A percentile compares a stretch with the other conserved stretches of the same genome.
phyloP scores from a whole-genome alignment of 2,329 filamentous ascomycete species.

The Neobulgaria alba region DNA sequence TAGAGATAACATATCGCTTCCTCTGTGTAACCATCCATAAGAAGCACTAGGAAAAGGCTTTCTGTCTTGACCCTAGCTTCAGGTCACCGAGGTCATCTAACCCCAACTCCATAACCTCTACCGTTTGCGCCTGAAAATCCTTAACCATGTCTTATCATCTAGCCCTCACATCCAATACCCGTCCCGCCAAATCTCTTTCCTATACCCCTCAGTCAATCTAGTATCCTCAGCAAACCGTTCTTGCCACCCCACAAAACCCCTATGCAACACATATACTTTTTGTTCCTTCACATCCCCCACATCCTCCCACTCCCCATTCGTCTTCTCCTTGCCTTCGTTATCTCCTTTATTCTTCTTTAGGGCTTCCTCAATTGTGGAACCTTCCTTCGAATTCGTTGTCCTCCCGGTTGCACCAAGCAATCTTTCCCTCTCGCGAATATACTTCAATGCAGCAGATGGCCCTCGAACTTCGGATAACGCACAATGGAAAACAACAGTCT shows the following conservation, averaged over 20 bases:
- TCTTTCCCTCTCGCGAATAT: constrained; percentile 61
- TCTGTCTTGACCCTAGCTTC: no score
- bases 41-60: no score
- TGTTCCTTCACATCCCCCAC: constrained; percentile 39
- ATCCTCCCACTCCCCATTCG: constrained; percentile 25
- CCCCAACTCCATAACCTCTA: no score
- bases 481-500: constrained; percentile 90
- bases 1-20: no score
- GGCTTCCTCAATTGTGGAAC: constrained; percentile 15
- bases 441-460: constrained; percentile 72
- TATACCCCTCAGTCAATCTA: constrained; percentile 73
- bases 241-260: constrained; percentile 86
- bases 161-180: background rate
- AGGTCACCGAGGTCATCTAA: no score
- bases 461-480: constrained; percentile 85
- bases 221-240: constrained; percentile 71
- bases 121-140: no score
- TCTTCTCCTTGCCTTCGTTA: constrained; percentile 20
- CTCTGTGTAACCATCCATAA: no score
- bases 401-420: constrained; percentile 22
- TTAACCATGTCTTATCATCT: no score
- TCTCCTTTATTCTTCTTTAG: constrained; percentile 16
- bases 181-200: constrained; percentile 69
- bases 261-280: constrained; percentile 71
- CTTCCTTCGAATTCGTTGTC: constrained; percentile 14